Base-by-base conservation (phyloP, 179 eudicot genomes). In the Corrigiola litoralis region DNA sequence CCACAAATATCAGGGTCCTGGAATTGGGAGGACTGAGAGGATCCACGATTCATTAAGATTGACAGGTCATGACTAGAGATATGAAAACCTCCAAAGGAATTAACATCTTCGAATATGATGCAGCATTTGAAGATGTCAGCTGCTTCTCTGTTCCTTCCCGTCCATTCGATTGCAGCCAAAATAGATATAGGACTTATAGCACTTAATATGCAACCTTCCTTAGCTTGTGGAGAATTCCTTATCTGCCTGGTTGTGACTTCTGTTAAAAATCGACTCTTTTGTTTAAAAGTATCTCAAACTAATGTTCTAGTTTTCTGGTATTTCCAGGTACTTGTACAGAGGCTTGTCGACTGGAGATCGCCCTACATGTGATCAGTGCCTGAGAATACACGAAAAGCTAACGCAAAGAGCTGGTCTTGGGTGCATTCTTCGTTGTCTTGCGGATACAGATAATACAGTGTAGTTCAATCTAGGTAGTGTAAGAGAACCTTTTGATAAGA, bases 331-430 rank as follows among this genome's bases (percentile, higher is more conserved):
- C 76, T 74, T 92, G 66, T 92, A 92, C 55, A 85, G 83, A 81
- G 98, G 96, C 37, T 78, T 92, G 72, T 85, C 95, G 11, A 89
- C 96, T 1, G 98, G 98, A 63, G 98, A 92, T 77, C 89, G 95
- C 41, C 92, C 96, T 31, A 92, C 98, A 25, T 92, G 96, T 62
- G 98, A 91, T 28, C 98, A 89, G 68, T 92, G 96, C 82, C 80
- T 89, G 46, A 77, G 86, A 66, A 89, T 92, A 70, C 96, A 89
- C 52, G 95, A 89, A 72, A 92, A 85, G 73, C 78, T 92, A 56
- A 89, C 96, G 1, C 87, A 92, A 73, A 87, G 51, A 81, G 98
- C 96, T 71, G 98, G 98, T 67, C 71, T 92, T 65, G 96, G 98
- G 41, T 92, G 98, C 78, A 92, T 89, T 69, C 69, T 92, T 49